Percentiles rank a stretch among this genome's conserved stretches.
Evolutionary conservation across 108 stramenopile genomes (phyloP).

Genomic region (Bacterosira constricta): DNA sequence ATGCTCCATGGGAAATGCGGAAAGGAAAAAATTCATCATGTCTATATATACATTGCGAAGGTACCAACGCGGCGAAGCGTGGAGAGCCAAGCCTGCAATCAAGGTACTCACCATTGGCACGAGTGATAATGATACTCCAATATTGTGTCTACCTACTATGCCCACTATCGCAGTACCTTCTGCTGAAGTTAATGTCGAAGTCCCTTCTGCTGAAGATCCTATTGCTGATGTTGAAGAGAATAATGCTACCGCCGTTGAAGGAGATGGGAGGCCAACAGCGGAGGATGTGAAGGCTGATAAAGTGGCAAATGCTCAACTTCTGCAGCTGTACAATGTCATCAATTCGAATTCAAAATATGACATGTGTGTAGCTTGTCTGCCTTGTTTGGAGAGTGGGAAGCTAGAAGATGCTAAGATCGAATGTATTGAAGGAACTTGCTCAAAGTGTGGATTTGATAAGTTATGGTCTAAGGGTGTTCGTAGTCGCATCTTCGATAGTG

Average conservation of each 20-base stretch:
- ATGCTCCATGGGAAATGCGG: not conserved
- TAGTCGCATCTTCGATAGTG: too few species aligned
- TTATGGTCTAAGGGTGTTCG: too few species aligned
- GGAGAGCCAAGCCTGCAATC: constrained; percentile 1
- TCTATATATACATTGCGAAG: not conserved
- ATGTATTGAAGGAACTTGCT: not conserved
- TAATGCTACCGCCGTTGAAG: not conserved
- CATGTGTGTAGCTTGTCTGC: constrained; percentile 1
- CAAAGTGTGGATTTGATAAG: not conserved
- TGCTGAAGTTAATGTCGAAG: not conserved
- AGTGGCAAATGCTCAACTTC: not conserved
- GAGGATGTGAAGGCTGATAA: not conserved
- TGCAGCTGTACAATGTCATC: not conserved
- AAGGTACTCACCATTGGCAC: too few species aligned
- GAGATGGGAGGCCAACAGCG: too few species aligned
- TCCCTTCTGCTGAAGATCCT: not conserved
- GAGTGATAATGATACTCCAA: too few species aligned
- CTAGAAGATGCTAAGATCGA: not conserved
- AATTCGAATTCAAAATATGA: not conserved
- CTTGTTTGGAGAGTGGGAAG: not conserved
- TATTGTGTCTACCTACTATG: too few species aligned
- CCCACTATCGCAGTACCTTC: not conserved
- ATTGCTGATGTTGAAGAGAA: not conserved
- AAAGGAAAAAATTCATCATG: constrained; percentile 3
- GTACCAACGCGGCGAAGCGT: not conserved